Evolutionary conservation across 805 yeast species (phyloP), one percentile per base, ranked within the genome.

Genomic region (Pichia gijzeniarum): DNA sequence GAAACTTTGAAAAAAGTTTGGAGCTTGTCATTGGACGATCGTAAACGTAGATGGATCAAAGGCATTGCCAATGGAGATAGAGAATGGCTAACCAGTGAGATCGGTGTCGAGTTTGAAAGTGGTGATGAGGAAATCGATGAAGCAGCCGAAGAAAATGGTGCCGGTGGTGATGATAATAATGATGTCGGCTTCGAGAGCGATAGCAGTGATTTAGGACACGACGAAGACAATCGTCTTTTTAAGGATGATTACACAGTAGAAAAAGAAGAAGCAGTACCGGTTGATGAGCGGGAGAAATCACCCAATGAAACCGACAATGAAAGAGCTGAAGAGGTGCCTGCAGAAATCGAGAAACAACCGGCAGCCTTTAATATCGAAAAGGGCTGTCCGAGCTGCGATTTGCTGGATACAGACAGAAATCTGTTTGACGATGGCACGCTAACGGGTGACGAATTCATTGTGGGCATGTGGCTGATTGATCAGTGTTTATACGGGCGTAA

Each of bases 391-490:
- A 25, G 28, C 14, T 25, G 7, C 12, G 34, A 20, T 27, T 21
- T 36, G 12, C 22, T 47, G 3, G 34, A 40, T 20, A 36, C 42
- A 9, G 71, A 75, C 31, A 42, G 41, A 35, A 47, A 51, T 82
- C 25, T 87, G 88, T 88, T 76, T 83, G 55, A 69, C 38, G 93
- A 85, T 60, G 95, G 95, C 0, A 77, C 85, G 1, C 67, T 93
- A 44, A 83, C 81, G 53, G 77, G 86, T 50, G 82, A 80, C 32
- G 91, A 90, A 51, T 93, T 93, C 56, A 67, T 91, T 28, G 91
- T 90, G n/a, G 99, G 99, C 0, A 90, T 86, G 85, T 93, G 99
- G 99, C 65, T 90, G 4, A 90, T 93, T 2, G 99, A 93, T 62
- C 99, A 93, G 64, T 86, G 96, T 59, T 70, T 93, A 13, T 93